Evolutionary conservation across 2,329 filamentous ascomycete species (phyloP).

Genomic region (Blastomyces silverae): DNA sequence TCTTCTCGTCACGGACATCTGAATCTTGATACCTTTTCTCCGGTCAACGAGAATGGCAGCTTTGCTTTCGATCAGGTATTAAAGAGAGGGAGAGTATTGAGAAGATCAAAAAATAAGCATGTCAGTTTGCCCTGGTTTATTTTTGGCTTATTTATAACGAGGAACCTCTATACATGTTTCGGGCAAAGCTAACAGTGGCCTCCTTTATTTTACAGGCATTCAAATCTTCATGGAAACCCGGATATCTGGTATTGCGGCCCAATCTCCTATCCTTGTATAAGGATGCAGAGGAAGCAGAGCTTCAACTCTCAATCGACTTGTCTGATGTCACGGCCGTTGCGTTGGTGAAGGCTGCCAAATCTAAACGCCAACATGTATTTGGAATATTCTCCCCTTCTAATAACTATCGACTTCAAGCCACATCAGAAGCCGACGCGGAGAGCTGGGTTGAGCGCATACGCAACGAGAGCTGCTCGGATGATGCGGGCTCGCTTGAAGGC

Average conservation of each 20-base stretch:
- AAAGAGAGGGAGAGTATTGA: constrained; percentile 78
- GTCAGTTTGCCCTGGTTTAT: constrained; percentile 40
- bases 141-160: not conserved
- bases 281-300: constrained; percentile 78
- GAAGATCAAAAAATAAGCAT: constrained; percentile 91
- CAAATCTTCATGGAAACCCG: constrained; percentile 75
- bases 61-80: constrained; percentile 94
- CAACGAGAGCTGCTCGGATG: constrained; percentile 68
- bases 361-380: constrained; percentile 80
- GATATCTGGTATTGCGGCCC: constrained; percentile 82
- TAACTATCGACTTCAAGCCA: constrained; percentile 84
- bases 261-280: constrained; percentile 91
- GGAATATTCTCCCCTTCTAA: constrained; percentile 84
- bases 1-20: constrained; percentile 43
- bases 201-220: constrained; percentile 31
- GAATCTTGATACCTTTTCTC: constrained; percentile 62
- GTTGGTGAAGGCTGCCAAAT: constrained; percentile 79
- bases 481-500: constrained; percentile 15
- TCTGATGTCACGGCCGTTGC: constrained; percentile 88
- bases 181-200: constrained; percentile 17
- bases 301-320: constrained; percentile 80
- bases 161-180: not conserved
- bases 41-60: constrained; percentile 88
- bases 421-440: constrained; percentile 64
- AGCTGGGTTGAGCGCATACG: constrained; percentile 83